phyloP scores from a whole-genome alignment of 108 stramenopile species.

The Cyclotella baltica region DNA sequence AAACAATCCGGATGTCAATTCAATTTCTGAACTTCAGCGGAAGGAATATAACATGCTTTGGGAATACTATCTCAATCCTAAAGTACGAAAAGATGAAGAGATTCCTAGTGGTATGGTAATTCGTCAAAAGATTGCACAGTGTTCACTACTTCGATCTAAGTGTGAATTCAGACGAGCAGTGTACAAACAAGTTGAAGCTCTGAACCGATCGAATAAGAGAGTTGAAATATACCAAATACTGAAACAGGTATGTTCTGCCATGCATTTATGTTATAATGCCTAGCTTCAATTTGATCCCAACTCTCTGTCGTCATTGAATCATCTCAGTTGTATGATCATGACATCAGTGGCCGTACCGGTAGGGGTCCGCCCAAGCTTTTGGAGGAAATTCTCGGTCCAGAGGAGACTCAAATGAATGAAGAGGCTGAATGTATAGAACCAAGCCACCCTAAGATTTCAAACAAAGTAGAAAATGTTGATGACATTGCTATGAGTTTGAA shows the following conservation, averaged over 20 bases:
- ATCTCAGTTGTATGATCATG: slow-evolving; percentile 4
- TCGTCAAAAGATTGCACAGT: not conserved
- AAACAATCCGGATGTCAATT: not conserved
- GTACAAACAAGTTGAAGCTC: not conserved
- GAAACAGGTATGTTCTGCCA: not conserved
- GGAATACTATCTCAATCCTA: not conserved
- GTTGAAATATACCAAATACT: not conserved
- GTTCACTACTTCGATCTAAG: not conserved
- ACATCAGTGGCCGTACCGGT: not conserved
- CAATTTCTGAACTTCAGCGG: not conserved
- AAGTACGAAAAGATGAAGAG: not conserved
- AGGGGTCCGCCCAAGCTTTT: not conserved
- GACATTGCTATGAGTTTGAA: not conserved
- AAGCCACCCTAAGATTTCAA: not conserved
- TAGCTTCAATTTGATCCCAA: not conserved
- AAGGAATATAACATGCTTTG: not conserved
- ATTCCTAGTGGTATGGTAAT: not conserved
- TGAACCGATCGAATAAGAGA: not conserved
- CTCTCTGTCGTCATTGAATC: not conserved
- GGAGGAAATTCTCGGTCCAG: not conserved
- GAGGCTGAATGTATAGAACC: not conserved
- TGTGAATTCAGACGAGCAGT: not conserved
- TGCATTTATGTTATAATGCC: not conserved
- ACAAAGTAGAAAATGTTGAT: not conserved
- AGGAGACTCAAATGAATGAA: not conserved